A percentile compares a stretch with the other conserved stretches of the same genome.
Evolutionary conservation across 208 protist species (phyloP).

Genomic region (Polymyxa betae): DNA sequence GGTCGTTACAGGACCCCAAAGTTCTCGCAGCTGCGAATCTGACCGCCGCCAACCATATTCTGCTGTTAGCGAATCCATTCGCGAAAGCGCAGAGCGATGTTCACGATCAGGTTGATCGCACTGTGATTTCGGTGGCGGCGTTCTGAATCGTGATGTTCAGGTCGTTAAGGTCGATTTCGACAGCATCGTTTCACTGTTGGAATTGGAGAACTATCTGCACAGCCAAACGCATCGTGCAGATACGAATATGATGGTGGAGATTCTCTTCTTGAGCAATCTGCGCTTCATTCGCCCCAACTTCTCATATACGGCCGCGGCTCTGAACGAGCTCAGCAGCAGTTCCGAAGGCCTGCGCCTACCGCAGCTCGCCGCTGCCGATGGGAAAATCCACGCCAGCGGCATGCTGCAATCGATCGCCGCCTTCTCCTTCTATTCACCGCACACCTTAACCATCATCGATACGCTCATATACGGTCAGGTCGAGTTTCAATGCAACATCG

Average conservation of each 20-base stretch:
- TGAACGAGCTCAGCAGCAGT: neutral
- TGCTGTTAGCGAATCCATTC: too few species aligned
- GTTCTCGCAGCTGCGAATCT: neutral
- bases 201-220: neutral
- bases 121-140: too few species aligned
- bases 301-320: too few species aligned
- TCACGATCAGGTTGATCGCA: too few species aligned
- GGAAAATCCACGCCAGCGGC: neutral
- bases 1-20: neutral
- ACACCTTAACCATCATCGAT: neutral
- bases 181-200: neutral
- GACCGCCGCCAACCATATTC: slow-evolving; percentile 5
- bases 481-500: neutral
- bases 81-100: neutral
- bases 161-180: neutral
- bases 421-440: slow-evolving; percentile 16
- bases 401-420: neutral
- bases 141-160: neutral
- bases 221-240: neutral
- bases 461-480: neutral
- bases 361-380: neutral
- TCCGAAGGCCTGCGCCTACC: neutral
- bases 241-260: neutral
- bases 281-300: neutral
- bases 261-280: slow-evolving; percentile 30